Conservation (phyloP, 495 filamentous ascomycete genomes). For the Penicillium pulvis region DNA sequence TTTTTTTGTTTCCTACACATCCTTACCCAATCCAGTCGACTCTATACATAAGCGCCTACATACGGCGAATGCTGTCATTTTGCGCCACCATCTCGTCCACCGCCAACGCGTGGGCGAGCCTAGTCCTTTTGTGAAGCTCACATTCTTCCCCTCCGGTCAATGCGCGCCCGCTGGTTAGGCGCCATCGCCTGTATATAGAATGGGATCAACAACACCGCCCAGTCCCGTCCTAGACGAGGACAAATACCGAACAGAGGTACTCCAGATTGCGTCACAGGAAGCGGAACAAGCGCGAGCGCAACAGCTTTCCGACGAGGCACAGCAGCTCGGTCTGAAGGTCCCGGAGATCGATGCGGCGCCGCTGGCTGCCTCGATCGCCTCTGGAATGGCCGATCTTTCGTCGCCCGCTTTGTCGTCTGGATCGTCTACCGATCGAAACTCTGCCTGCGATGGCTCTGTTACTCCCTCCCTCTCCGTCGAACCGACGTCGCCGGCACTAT, state of each 20-base stretch:
- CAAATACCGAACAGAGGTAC: constrained; percentile 44
- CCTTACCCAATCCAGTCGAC: constrained; percentile 11
- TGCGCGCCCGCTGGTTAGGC: constrained; percentile 33
- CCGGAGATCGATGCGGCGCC: constrained; percentile 42
- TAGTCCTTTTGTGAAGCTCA: constrained; percentile 13
- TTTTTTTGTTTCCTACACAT: constrained; percentile 11
- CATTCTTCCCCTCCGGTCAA: constrained; percentile 15
- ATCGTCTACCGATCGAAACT: constrained; percentile 44
- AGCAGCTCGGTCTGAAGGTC: constrained; percentile 40
- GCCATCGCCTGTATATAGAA: constrained; percentile 19
- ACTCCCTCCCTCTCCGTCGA: constrained; percentile 28
- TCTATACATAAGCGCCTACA: constrained; percentile 2
- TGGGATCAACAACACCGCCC: constrained; percentile 1
- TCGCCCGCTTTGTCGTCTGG: constrained; percentile 41
- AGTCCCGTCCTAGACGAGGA: constrained; percentile 33
- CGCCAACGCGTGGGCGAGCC: constrained; percentile 43
- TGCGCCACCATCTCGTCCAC: constrained; percentile 39
- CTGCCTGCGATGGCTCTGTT: constrained; percentile 30
- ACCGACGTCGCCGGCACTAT: constrained; percentile 16
- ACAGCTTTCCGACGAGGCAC: constrained; percentile 42
- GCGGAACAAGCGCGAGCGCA: constrained; percentile 40
- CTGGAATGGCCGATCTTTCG: constrained; percentile 40
- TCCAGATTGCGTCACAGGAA: constrained; percentile 37
- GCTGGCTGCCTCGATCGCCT: constrained; percentile 43
- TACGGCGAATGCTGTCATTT: constrained; percentile 40